Percentiles rank a stretch among this genome's conserved stretches.
These are phyloP conservation scores for Colletotrichum spaethianum DNA, from an alignment of 2,329 filamentous ascomycete genomes.

Conservation along the genomic window DNA sequence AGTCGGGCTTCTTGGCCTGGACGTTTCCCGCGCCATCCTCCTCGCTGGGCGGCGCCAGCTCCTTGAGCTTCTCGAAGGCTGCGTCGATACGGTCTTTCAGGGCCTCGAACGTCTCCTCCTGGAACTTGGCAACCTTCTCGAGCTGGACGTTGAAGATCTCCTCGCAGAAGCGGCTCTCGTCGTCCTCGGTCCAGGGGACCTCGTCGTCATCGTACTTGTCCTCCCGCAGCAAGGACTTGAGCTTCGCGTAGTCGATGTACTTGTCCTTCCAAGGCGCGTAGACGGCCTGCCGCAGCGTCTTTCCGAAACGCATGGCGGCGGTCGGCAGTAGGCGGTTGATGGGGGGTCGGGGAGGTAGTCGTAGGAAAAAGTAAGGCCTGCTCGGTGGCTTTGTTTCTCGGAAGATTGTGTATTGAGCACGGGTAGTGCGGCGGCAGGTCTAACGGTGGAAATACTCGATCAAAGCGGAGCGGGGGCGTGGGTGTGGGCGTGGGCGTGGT, in stretches of 20 bases:
- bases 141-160: slow-evolving; percentile 95
- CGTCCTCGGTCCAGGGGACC: slow-evolving; percentile 88
- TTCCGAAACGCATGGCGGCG: slow-evolving; percentile 88
- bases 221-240: slow-evolving; percentile 91
- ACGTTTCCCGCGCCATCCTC: slow-evolving; percentile 63
- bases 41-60: slow-evolving; percentile 71
- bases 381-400: background rate
- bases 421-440: background rate
- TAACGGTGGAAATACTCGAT: slow-evolving; percentile 17
- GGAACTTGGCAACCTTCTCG: slow-evolving; percentile 94
- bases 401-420: background rate
- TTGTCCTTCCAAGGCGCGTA: slow-evolving; percentile 92
- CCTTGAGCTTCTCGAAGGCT: slow-evolving; percentile 80
- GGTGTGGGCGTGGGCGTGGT: background rate
- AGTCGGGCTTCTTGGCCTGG: slow-evolving; percentile 64
- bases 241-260: slow-evolving; percentile 96
- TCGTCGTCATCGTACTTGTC: slow-evolving; percentile 73
- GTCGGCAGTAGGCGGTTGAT: slow-evolving; percentile 43
- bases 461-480: slow-evolving; percentile 2
- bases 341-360: background rate
- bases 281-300: slow-evolving; percentile 83
- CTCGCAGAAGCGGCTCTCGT: slow-evolving; percentile 94
- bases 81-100: slow-evolving; percentile 69
- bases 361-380: background rate
- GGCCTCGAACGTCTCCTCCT: slow-evolving; percentile 79